phyloP scores from a whole-genome alignment of 2,329 filamentous ascomycete genomes.

The Arthrobotrys megalospora region DNA sequence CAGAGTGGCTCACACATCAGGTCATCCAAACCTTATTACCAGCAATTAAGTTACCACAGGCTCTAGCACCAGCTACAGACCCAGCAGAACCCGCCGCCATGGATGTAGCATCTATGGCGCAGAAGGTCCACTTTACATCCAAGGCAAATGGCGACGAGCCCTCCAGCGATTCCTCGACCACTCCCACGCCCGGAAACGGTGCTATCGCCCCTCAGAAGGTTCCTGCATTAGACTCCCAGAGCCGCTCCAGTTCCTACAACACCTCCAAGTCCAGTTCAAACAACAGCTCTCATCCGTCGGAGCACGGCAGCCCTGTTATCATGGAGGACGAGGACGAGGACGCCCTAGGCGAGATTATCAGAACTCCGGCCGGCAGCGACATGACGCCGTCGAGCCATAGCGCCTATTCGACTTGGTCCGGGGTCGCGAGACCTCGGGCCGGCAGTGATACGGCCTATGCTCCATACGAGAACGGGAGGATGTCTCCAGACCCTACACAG shows the following conservation, averaged over 20 bases:
- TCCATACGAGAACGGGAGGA: constrained; percentile 66
- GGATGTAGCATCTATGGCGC: constrained; percentile 52
- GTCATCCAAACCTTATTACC: constrained; percentile 46
- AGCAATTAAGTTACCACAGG: constrained; percentile 9
- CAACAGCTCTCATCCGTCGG: constrained; percentile 50
- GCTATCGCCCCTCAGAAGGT: constrained; percentile 10
- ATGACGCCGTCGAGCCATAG: constrained; percentile 62
- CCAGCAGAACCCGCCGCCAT: constrained; percentile 29
- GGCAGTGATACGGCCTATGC: constrained; percentile 68
- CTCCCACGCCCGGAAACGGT: constrained; percentile 28
- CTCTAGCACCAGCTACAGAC: neutral
- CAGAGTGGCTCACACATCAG: constrained; percentile 55
- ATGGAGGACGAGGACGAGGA: constrained; percentile 61
- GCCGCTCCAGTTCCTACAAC: constrained; percentile 50
- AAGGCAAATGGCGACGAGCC: constrained; percentile 55
- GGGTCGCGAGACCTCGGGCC: constrained; percentile 65
- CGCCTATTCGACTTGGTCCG: constrained; percentile 62
- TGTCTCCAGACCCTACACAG: constrained; percentile 64
- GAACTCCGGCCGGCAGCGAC: constrained; percentile 51
- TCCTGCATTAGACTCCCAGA: constrained; percentile 43
- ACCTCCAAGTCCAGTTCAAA: constrained; percentile 47
- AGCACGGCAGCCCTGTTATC: constrained; percentile 53
- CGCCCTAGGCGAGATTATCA: constrained; percentile 58
- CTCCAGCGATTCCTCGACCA: constrained; percentile 50
- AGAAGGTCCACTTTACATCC: constrained; percentile 52